These are phyloP conservation scores for Penicillium atrosanguineum DNA, from an alignment of 495 filamentous ascomycete genomes.

Conservation along the genomic window DNA sequence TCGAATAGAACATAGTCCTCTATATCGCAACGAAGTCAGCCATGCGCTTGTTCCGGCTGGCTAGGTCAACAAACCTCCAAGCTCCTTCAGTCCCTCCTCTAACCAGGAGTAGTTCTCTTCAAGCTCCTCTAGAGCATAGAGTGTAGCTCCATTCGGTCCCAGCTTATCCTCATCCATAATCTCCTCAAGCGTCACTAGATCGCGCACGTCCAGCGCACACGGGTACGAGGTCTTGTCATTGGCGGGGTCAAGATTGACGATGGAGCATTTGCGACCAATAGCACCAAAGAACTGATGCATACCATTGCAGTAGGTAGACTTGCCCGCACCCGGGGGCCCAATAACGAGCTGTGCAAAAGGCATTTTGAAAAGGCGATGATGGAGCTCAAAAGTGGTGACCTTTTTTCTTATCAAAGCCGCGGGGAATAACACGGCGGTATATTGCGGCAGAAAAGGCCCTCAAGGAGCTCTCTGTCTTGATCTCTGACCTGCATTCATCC, in stretches of 20 bases:
- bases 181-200: slow-evolving; percentile 84
- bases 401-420: slow-evolving; percentile 29
- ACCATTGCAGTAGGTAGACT: slow-evolving; percentile 97
- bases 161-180: slow-evolving; percentile 91
- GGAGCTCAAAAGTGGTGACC: background rate
- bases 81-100: slow-evolving; percentile 68
- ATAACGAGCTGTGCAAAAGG: slow-evolving; percentile 78
- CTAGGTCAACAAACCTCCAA: slow-evolving; percentile 51
- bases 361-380: slow-evolving; percentile 34
- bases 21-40: slow-evolving; percentile 21
- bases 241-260: slow-evolving; percentile 95
- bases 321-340: slow-evolving; percentile 89
- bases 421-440: slow-evolving; percentile 33
- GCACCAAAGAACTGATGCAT: slow-evolving; percentile 98
- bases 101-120: slow-evolving; percentile 91
- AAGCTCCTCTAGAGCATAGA: slow-evolving; percentile 94
- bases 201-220: slow-evolving; percentile 86
- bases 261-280: slow-evolving; percentile 88
- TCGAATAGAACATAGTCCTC: slow-evolving; percentile 96
- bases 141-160: slow-evolving; percentile 86
- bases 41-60: background rate
- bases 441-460: slow-evolving; percentile 34
- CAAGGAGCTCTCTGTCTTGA: slow-evolving; percentile 28
- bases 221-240: slow-evolving; percentile 70
- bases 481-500: slow-evolving; percentile 20